Percentiles rank a stretch among this genome's conserved stretches.
phyloP scores from a whole-genome alignment of 78 protist species.

The Dictyostelium citrinum region DNA sequence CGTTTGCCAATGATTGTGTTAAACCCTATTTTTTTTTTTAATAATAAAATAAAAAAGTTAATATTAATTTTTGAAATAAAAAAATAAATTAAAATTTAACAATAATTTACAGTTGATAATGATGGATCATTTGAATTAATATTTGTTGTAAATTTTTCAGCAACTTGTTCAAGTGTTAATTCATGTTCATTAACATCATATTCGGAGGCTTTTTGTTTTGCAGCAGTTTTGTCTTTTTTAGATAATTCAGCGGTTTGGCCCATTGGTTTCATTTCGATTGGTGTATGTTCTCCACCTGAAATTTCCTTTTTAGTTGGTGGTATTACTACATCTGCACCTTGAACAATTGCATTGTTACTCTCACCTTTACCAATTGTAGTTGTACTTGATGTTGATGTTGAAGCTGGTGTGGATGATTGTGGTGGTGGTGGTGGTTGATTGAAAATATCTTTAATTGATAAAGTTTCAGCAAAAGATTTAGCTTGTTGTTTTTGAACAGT shows the following conservation, averaged over 20 bases:
- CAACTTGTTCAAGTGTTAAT: slow-evolving; percentile 26
- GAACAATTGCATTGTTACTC: neutral
- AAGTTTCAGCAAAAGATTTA: neutral
- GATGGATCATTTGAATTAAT: slow-evolving; percentile 45
- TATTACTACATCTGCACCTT: neutral
- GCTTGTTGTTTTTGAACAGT: neutral
- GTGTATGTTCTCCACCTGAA: neutral
- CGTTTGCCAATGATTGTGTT: slow-evolving; percentile 19
- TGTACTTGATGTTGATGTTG: neutral
- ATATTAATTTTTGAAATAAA: neutral
- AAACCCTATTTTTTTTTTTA: slow-evolving; percentile 10
- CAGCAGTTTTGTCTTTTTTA: neutral
- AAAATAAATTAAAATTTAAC: neutral
- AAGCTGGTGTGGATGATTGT: neutral
- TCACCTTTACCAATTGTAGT: neutral
- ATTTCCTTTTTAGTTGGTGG: neutral
- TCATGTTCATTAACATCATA: slow-evolving; percentile 75
- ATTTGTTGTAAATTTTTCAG: slow-evolving; percentile 19
- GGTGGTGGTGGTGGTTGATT: neutral
- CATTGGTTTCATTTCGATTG: slow-evolving; percentile 1
- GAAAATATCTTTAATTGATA: neutral
- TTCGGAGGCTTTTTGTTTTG: slow-evolving; percentile 60
- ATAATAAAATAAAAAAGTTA: neutral
- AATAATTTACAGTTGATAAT: neutral
- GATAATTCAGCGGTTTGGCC: neutral